These are phyloP conservation scores for Capsella bursapastoris DNA, from an alignment of 345 rosid genomes.

Conservation along the genomic window DNA sequence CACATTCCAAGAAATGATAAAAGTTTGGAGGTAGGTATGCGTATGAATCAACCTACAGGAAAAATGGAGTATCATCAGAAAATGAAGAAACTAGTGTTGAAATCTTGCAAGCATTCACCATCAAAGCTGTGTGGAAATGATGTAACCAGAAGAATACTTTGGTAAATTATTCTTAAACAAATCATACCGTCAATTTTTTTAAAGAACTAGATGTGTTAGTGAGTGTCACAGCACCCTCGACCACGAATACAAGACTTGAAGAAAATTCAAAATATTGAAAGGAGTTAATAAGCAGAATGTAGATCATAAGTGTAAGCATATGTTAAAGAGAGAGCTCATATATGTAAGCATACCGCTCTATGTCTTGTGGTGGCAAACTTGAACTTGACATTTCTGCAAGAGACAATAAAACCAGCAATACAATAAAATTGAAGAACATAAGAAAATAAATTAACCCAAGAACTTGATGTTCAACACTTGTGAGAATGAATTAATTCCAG, in stretches of 20 bases:
- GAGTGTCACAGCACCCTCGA: conserved; percentile 69
- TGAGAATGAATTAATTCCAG: conserved; percentile 19
- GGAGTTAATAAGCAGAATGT: conserved; percentile 24
- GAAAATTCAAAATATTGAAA: conserved; percentile 14
- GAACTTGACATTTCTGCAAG: conserved; percentile 82
- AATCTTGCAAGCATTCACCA: not conserved
- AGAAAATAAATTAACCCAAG: not conserved
- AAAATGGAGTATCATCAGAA: conserved; percentile 24
- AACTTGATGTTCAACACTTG: conserved; percentile 6
- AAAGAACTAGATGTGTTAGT: conserved; percentile 51
- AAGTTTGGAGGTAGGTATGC: conserved; percentile 85
- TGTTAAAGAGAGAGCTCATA: conserved; percentile 9
- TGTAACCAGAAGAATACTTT: not conserved
- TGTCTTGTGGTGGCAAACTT: conserved; percentile 59
- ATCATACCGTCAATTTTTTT: conserved; percentile 59
- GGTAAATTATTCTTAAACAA: conserved; percentile 18
- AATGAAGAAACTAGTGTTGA: conserved; percentile 4
- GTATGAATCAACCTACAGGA: conserved; percentile 77
- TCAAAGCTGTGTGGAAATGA: conserved; percentile 5
- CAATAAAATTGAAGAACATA: no score
- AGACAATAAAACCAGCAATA: conserved; percentile 20
- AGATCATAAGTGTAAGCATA: conserved; percentile 7
- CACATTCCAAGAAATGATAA: conserved; percentile 61
- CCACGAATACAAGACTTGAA: conserved; percentile 75
- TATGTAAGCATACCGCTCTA: conserved; percentile 65